Base-by-base conservation (phyloP, 2,329 filamentous ascomycete species). In the Cladosporium cucumerinum region DNA sequence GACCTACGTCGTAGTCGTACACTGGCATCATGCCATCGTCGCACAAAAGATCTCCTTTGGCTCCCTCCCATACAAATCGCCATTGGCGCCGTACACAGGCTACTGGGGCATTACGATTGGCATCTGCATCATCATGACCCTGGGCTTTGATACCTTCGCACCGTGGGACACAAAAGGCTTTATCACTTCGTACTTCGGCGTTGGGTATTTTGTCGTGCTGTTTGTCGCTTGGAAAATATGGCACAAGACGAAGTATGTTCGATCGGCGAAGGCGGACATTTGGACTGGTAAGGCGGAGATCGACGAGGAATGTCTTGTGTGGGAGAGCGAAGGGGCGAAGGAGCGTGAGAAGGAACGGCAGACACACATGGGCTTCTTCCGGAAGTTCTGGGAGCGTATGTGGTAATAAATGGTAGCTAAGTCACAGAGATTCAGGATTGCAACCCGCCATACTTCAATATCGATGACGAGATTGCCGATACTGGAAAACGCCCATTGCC, bases 201-300 rank as follows among this genome's bases (percentile, higher is more conserved):
- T 63, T 5, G 54, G 71, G 8, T 79, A 80, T 55, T 81, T 78
- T 73, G 69, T 79, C 16, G 74, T 76, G 7, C 77, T 84, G 10
- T 91, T 84, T 70, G 67, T 83, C 14, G 81, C 85, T 54, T 91
- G 88, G 85, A 91, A 92, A 75, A 74, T 87, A 39, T 78, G 84
- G 72, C 89, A 89, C 73, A 83, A 85, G 68, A 89, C 88, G 0
- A 84, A 83, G 64, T 69, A 77, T 39, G 77, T 82, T 65, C 77
- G 76, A 63, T 71, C 77, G 25, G 72, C 69, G 0, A 76, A 80
- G 65, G 79, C 78, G 8, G 81, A 82, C 66, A 78, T 82, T 39
- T 81, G 77, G 75, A 78, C 74, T 32, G 81, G 80, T 11, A 82
- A 82, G 74, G 79, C 78, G 5, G 78, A 78, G 30, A 69, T 82